These are phyloP conservation scores for Oidium heveae DNA, from an alignment of 2,329 filamentous ascomycete species.

Conservation along the genomic window DNA sequence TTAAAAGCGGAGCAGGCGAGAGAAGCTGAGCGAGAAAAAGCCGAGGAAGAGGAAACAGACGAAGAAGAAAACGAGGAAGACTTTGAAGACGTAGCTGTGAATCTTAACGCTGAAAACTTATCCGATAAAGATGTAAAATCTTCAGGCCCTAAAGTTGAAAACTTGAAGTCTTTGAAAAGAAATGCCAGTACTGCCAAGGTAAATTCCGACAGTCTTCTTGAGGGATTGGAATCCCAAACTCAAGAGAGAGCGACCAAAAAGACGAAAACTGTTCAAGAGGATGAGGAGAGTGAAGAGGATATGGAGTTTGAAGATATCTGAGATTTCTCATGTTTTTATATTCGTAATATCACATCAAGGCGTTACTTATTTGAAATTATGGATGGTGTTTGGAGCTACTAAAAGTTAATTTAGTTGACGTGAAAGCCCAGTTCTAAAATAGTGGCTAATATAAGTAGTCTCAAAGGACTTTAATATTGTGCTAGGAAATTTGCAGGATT, in stretches of 20 bases:
- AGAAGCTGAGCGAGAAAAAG: slow-evolving; percentile 22
- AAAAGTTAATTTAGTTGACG: too few relatives aligned
- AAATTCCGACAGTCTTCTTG: slow-evolving; percentile 13
- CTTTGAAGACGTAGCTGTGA: slow-evolving; percentile 21
- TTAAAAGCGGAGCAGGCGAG: slow-evolving; percentile 34
- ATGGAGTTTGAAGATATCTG: slow-evolving; percentile 33
- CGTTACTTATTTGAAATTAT: too few relatives aligned
- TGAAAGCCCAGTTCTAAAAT: too few relatives aligned
- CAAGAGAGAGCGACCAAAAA: slow-evolving; percentile 30
- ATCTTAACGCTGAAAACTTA: slow-evolving; percentile 6
- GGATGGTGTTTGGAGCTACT: too few relatives aligned
- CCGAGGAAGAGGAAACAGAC: slow-evolving; percentile 25
- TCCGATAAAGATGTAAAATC: slow-evolving; percentile 2
- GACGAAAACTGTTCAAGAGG: slow-evolving; percentile 26
- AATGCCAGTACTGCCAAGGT: slow-evolving; percentile 11
- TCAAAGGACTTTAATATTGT: too few relatives aligned
- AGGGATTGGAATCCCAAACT: slow-evolving; percentile 13
- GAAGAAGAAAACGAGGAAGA: slow-evolving; percentile 20
- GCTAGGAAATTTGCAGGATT: too few relatives aligned
- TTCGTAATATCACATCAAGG: too few relatives aligned
- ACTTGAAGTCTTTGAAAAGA: slow-evolving; percentile 7
- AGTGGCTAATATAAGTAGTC: too few relatives aligned
- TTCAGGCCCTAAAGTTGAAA: too few relatives aligned
- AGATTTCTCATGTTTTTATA: not conserved
- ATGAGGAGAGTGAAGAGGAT: slow-evolving; percentile 25